These are phyloP conservation scores for Pisolithus orientalis DNA, from an alignment of 768 basidiomycete genomes.

Conservation along the genomic window DNA sequence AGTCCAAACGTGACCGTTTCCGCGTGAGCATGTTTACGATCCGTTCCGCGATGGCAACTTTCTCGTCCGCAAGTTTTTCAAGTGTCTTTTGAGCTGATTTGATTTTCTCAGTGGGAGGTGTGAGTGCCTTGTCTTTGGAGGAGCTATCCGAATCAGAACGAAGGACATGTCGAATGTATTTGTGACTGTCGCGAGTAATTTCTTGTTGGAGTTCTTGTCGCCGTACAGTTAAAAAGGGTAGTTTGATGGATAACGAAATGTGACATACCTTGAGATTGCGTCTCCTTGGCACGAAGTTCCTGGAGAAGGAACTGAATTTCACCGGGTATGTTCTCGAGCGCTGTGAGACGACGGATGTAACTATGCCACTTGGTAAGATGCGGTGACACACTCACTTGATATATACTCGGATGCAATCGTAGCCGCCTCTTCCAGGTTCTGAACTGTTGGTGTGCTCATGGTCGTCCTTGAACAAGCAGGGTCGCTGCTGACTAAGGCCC, in stretches of 20 bases:
- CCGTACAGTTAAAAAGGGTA: not conserved
- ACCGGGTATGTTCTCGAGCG: slow-evolving; percentile 44
- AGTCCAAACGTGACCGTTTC: slow-evolving; percentile 41
- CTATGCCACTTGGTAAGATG: not conserved
- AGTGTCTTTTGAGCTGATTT: slow-evolving; percentile 22
- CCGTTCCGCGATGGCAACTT: slow-evolving; percentile 37
- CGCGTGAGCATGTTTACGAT: slow-evolving; percentile 39
- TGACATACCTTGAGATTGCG: slow-evolving; percentile 33
- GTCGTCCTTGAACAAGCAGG: too few relatives aligned
- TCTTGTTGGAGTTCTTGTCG: slow-evolving; percentile 37
- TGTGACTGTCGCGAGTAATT: slow-evolving; percentile 37
- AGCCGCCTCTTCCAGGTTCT: slow-evolving; percentile 44
- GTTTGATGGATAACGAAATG: not conserved
- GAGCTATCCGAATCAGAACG: slow-evolving; percentile 22
- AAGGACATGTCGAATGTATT: slow-evolving; percentile 38
- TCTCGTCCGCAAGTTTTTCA: slow-evolving; percentile 34
- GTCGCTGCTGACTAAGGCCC: not conserved
- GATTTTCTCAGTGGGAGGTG: slow-evolving; percentile 26
- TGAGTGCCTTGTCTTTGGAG: slow-evolving; percentile 28
- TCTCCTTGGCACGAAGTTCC: slow-evolving; percentile 42
- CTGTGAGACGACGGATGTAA: slow-evolving; percentile 16
- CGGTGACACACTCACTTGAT: slow-evolving; percentile 29
- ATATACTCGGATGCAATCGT: slow-evolving; percentile 44
- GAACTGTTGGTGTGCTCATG: slow-evolving; percentile 29
- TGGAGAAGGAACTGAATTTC: slow-evolving; percentile 44